Percentiles rank a stretch among this genome's conserved stretches.
phyloP scores from a whole-genome alignment of 108 stramenopile genomes.

The Skeletonema costatum region DNA sequence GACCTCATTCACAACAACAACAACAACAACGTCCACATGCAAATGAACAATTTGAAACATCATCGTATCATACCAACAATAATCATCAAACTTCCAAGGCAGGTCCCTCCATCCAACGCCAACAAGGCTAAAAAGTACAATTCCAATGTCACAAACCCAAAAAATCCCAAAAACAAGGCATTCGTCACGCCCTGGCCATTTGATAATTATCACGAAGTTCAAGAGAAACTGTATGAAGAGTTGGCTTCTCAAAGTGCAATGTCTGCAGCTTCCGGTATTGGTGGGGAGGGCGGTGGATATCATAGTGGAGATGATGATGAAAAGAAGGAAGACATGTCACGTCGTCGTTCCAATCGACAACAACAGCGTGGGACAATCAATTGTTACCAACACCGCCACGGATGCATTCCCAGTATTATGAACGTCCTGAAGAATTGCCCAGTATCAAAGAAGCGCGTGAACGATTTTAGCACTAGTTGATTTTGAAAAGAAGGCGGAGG shows the following conservation, averaged over 20 bases:
- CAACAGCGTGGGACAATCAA: constrained; percentile 2
- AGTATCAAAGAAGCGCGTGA: constrained; percentile 82
- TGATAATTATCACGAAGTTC: constrained; percentile 84
- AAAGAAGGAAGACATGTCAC: constrained; percentile 22
- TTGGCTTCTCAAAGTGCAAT: constrained; percentile 45
- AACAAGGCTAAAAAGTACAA: not conserved
- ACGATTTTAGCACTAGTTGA: constrained; percentile 64
- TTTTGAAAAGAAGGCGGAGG: constrained; percentile 87
- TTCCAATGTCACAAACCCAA: constrained; percentile 7
- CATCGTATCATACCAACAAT: not conserved
- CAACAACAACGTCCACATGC: not conserved
- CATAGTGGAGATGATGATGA: constrained; percentile 22
- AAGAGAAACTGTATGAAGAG: constrained; percentile 73
- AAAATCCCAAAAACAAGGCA: constrained; percentile 21
- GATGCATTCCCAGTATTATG: constrained; percentile 45
- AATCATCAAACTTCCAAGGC: not conserved
- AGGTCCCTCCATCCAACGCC: not conserved
- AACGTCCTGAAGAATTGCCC: constrained; percentile 77
- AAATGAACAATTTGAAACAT: not conserved
- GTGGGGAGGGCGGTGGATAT: constrained; percentile 32
- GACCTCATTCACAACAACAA: not conserved
- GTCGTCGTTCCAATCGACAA: not conserved
- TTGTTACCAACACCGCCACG: not conserved
- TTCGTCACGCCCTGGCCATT: constrained; percentile 73
- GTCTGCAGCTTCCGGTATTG: constrained; percentile 3